phyloP scores from a whole-genome alignment of 2,329 filamentous ascomycete genomes.

The Ceratocystis cacaofunesta region DNA sequence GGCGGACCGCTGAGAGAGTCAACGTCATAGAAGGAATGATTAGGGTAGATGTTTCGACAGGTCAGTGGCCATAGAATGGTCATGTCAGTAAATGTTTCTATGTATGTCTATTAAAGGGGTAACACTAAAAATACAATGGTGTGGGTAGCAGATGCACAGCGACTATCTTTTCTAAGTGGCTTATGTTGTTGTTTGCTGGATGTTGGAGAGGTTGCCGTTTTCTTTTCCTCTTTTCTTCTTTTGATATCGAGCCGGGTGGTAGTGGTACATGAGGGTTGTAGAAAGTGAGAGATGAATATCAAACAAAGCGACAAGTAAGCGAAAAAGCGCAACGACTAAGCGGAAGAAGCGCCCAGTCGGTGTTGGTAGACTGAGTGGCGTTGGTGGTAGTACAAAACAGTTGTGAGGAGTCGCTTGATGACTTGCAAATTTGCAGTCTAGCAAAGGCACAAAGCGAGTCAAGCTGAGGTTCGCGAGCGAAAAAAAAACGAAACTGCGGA shows the following conservation, averaged over 20 bases:
- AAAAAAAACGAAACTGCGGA: too few species aligned
- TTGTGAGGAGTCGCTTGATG: not conserved
- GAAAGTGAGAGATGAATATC: not conserved
- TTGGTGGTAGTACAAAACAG: not conserved
- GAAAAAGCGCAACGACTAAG: not conserved
- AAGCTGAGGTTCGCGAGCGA: not conserved
- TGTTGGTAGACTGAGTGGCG: not conserved
- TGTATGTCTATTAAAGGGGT: not conserved
- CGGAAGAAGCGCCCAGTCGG: not conserved
- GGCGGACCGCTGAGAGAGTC: too few species aligned
- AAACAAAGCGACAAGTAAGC: not conserved
- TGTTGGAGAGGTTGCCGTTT: not conserved
- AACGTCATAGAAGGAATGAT: too few species aligned
- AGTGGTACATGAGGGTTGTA: not conserved
- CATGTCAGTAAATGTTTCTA: not conserved
- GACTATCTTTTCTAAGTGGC: not conserved
- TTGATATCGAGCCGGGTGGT: not conserved
- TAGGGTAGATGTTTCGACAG: not conserved
- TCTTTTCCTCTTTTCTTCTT: not conserved
- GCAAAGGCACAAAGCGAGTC: not conserved
- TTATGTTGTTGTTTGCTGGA: not conserved
- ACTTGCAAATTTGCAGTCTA: too few species aligned
- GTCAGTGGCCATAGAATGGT: not conserved
- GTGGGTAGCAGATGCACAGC: too few species aligned
- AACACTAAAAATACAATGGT: conserved; percentile 1